Conservation (phyloP, 139 green algal genomes). For the Gonium pectorale region DNA sequence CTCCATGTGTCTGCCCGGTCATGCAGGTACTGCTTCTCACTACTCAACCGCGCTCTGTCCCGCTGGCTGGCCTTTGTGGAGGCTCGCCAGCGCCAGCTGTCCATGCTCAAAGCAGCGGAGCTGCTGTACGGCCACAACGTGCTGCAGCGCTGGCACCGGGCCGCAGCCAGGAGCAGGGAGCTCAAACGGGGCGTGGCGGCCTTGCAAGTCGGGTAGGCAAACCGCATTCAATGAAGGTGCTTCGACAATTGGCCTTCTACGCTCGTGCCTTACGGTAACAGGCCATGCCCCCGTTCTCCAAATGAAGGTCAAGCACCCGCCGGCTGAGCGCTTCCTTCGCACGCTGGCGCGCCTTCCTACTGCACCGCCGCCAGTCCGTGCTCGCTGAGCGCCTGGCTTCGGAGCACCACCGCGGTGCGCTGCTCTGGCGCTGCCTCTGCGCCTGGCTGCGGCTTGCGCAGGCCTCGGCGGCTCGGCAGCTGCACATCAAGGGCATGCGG, state of each 20-base stretch:
- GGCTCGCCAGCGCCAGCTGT: neutral
- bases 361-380: constrained; percentile 2
- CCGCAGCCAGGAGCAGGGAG: neutral
- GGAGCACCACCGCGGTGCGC: constrained; percentile 21
- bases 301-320: constrained; percentile 6
- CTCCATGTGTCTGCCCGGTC: no score
- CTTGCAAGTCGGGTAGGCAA: constrained; percentile 26
- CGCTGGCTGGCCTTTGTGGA: constrained; percentile 6
- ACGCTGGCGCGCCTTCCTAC: constrained; percentile 17
- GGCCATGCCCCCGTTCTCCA: neutral
- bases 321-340: neutral
- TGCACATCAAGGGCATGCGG: constrained; percentile 35
- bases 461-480: constrained; percentile 10
- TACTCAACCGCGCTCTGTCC: neutral
- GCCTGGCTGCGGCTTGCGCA: constrained; percentile 31
- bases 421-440: constrained; percentile 40
- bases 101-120: neutral
- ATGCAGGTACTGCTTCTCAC: constrained; percentile 12
- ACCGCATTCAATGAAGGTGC: no score
- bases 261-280: neutral
- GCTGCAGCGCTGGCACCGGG: constrained; percentile 19
- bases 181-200: neutral
- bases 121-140: constrained; percentile 37
- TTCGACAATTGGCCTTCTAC: no score
- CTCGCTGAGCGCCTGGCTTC: constrained; percentile 14